These are phyloP conservation scores for Ophiosphaerella narmari DNA, from an alignment of 2,329 filamentous ascomycete genomes.

Conservation along the genomic window DNA sequence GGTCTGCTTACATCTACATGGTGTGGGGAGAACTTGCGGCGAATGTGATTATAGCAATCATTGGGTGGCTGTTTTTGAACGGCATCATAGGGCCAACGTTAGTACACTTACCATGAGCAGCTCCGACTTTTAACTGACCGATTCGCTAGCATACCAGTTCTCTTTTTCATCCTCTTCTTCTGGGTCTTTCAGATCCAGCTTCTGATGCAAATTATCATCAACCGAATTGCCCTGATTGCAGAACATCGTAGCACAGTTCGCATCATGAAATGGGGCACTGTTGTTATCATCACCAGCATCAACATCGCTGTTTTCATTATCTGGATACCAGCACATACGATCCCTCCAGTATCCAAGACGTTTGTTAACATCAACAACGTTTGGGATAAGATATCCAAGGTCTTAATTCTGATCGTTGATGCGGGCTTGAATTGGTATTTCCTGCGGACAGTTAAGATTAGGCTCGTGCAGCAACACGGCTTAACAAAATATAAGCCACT, in stretches of 20 bases:
- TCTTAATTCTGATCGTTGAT: slow-evolving; percentile 58
- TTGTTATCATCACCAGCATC: slow-evolving; percentile 53
- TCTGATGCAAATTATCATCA: slow-evolving; percentile 61
- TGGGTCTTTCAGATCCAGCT: slow-evolving; percentile 52
- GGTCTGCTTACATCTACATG: slow-evolving; percentile 44
- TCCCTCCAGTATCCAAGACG: slow-evolving; percentile 34
- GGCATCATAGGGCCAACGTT: slow-evolving; percentile 37
- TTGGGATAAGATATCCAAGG: slow-evolving; percentile 61
- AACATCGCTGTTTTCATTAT: slow-evolving; percentile 61
- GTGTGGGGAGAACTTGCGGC: slow-evolving; percentile 41
- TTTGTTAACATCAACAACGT: slow-evolving; percentile 55
- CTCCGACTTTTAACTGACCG: background rate
- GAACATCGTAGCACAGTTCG: slow-evolving; percentile 46
- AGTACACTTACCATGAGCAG: slow-evolving; percentile 1
- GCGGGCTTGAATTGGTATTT: slow-evolving; percentile 60
- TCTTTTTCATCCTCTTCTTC: slow-evolving; percentile 40
- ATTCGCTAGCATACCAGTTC: slow-evolving; percentile 27
- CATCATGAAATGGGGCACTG: slow-evolving; percentile 55
- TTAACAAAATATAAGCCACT: slow-evolving; percentile 49
- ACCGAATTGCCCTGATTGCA: slow-evolving; percentile 57
- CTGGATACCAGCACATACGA: slow-evolving; percentile 57
- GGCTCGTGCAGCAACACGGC: slow-evolving; percentile 46
- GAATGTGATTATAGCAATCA: slow-evolving; percentile 35
- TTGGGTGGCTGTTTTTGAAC: slow-evolving; percentile 40
- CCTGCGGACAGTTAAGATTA: slow-evolving; percentile 47